Base-by-base conservation (phyloP, 2,329 filamentous ascomycete species). In the Aspergillus versicolor region DNA sequence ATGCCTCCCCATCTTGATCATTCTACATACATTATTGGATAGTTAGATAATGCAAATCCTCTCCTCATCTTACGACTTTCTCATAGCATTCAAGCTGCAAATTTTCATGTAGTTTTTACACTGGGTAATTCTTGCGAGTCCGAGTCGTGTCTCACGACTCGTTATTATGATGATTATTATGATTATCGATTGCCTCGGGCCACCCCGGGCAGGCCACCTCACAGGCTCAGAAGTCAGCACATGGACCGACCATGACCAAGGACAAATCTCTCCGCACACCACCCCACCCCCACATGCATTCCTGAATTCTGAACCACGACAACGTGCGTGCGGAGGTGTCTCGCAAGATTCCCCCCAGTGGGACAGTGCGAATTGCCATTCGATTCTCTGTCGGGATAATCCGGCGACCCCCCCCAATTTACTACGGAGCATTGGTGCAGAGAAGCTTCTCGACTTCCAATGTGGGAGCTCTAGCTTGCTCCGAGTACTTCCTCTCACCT, bases 1-100 rank as follows among this genome's bases (percentile, higher is more conserved):
- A 30, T 55, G 53, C 53, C 45, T 47, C 53, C 45, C 42, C 41
- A 32, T 41, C 44, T 48, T 49, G 44, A 47, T 34, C 50, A 55
- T 44, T 50, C 19, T 43, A 30, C 22, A 49, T 55, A 50, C 15
- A 49, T 46, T 37, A 50, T 55, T 55, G 53, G 53, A 24, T 30
- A 50, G 42, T 50, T 44, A 55, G 46, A 50, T 50, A 55, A 55
- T 55, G 15, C 34, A 38, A 50, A 13, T 22, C 44, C 27, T 49
- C 45, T 54, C 27, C 12, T 17, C 38, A 40, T n/a, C 9, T 37
- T 37, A 15, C 34, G 9, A 37, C 13, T 37, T 15, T n/a, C 13
- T 37, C 13, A n/a, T 8, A 37, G 34, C 6, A 37, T 15, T n/a
- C 34, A 15, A 37, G 34, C 6, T 37, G 5, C 5, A n/a, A 15